These are phyloP conservation scores for Pulicaria dysenterica DNA, from an alignment of 129 eudicot species.

Conservation along the genomic window DNA sequence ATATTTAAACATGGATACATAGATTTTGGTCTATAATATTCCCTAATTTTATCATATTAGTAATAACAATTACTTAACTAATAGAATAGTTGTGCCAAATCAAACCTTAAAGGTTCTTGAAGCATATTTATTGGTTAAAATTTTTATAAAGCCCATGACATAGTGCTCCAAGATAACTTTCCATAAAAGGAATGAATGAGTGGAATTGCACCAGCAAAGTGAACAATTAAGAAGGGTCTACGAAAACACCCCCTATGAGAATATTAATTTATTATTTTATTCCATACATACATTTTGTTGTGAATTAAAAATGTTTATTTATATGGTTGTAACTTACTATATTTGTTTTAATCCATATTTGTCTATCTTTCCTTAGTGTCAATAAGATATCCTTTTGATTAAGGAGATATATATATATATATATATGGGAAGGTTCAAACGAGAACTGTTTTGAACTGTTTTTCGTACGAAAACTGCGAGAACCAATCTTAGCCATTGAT, in stretches of 20 bases:
- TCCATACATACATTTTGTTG: neutral
- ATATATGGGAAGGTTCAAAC: too few relatives aligned
- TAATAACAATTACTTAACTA: slow-evolving; percentile 1
- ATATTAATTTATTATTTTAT: slow-evolving; percentile 14
- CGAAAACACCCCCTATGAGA: slow-evolving; percentile 6
- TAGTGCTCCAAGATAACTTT: slow-evolving; percentile 11
- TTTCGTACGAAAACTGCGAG: too few relatives aligned
- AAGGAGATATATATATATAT: too few relatives aligned
- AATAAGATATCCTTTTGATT: too few relatives aligned
- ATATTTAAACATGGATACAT: neutral
- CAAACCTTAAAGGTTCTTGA: slow-evolving; percentile 11
- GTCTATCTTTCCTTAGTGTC: too few relatives aligned
- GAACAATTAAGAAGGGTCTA: slow-evolving; percentile 24
- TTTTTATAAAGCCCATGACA: slow-evolving; percentile 20
- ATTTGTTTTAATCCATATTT: too few relatives aligned
- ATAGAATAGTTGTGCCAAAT: slow-evolving; percentile 21
- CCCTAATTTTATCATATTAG: neutral
- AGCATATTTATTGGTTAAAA: slow-evolving; percentile 1
- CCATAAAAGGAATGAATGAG: slow-evolving; percentile 30
- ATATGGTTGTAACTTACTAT: too few relatives aligned
- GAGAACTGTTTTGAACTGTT: too few relatives aligned
- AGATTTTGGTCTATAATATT: slow-evolving; percentile 4
- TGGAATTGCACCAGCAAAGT: slow-evolving; percentile 11
- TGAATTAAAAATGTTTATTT: too few relatives aligned
- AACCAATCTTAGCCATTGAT: too few relatives aligned